Base-by-base conservation (phyloP, 148 eudicot genomes). In the Tetragonia tetragonoides region DNA sequence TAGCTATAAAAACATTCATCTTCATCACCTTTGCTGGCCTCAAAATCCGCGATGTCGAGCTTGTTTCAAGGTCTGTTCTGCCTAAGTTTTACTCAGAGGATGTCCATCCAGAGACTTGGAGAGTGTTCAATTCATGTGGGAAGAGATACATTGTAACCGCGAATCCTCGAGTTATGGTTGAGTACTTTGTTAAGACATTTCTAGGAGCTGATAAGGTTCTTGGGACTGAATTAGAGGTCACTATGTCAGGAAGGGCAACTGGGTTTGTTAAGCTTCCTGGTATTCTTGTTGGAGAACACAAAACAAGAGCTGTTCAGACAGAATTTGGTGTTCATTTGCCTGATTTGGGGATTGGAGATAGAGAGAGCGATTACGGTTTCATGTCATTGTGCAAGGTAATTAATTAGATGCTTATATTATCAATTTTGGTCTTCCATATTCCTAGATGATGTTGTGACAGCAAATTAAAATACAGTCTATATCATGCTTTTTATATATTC, bases 381-480 rank as follows among this genome's bases (percentile, higher is more conserved):
- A 94, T 94, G 94, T 83, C 91, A 42, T 63, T 89, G 41, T 94
- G 98, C 86, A 94, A 94, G 98, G 98, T 93, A 77, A 76, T 37
- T 20, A 1, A 16, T 16, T 8, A 40, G 0, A 42, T 41, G 10
- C 42, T 34, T 11, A 12, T 0, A 8, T 17, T 10, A 4, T 16
- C 11, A 46, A 46, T 0, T 28, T 28, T 28, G 34, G 34, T 28
- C 34, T 28, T 28, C 34, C 34, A 28, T 28, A 28, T 28, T 28
- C 34, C 34, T 28, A 28, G 34, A 28, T 28, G 34, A 28, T 28
- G 34, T 28, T 28, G 34, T 28, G 34, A 28, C 34, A 28, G 34
- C 0, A 28, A 28, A 28, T 10, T 5, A 46, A 46, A 46, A 46
- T 46, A 10, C 10, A 46, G 6, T 1, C 49, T 46, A 46, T 46